Percentiles rank a stretch among this genome's conserved stretches.
phyloP scores from a whole-genome alignment of 129 eudicot species.

The Pittosporum tobira region DNA sequence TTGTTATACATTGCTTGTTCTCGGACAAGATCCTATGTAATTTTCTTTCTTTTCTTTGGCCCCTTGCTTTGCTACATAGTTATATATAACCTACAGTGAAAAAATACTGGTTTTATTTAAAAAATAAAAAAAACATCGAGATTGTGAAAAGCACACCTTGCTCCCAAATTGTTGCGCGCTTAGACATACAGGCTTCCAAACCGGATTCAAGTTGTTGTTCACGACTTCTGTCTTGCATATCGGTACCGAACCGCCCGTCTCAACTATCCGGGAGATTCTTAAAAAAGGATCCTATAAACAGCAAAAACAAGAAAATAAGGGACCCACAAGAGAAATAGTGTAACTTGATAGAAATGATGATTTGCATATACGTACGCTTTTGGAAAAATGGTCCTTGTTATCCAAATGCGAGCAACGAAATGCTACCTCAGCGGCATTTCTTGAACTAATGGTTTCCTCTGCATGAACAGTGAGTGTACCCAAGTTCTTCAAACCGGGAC shows the following conservation, averaged over 20 bases:
- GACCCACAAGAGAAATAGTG: neutral
- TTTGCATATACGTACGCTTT: constrained; percentile 52
- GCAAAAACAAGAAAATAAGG: neutral
- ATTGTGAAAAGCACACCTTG: constrained; percentile 39
- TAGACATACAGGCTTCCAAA: constrained; percentile 70
- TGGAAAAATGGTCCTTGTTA: constrained; percentile 81
- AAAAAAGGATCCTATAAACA: constrained; percentile 75
- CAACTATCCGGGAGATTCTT: constrained; percentile 72
- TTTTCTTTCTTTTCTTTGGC: neutral
- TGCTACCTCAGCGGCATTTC: constrained; percentile 61
- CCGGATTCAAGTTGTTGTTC: constrained; percentile 75
- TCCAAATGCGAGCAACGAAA: constrained; percentile 58
- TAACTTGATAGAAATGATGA: constrained; percentile 3
- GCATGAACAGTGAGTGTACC: constrained; percentile 76
- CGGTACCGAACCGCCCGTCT: constrained; percentile 59
- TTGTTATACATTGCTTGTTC: neutral
- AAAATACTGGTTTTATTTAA: no score
- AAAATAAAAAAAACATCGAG: no score
- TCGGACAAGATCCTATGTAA: neutral
- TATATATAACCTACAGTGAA: neutral
- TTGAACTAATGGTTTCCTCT: constrained; percentile 79
- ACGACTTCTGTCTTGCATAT: constrained; percentile 94
- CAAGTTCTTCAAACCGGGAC: constrained; percentile 30
- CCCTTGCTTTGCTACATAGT: neutral
- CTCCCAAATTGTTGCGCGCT: constrained; percentile 66